Conservation (phyloP, 2,329 filamentous ascomycete species). For the Fusarium verticillioides region DNA sequence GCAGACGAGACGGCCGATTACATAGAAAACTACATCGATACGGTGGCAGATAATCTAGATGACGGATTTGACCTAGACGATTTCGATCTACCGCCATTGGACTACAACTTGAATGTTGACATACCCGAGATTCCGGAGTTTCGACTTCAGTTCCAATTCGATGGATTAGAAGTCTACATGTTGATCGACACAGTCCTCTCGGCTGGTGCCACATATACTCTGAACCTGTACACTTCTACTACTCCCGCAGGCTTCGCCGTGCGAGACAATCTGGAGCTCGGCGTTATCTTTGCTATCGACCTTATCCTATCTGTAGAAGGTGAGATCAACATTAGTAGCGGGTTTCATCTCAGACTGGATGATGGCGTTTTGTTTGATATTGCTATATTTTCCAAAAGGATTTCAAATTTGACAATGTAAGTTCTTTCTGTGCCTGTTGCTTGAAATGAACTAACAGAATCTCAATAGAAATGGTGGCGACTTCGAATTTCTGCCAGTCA, state of each 20-base stretch:
- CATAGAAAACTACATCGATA: neutral
- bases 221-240: neutral
- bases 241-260: neutral
- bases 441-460: rapidly evolving
- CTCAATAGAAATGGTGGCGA: neutral
- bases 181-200: neutral
- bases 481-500: neutral
- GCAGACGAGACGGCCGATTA: neutral
- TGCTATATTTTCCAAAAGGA: neutral
- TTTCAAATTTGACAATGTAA: neutral
- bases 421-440: rapidly evolving
- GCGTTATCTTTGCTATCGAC: neutral
- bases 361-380: neutral
- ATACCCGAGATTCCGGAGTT: neutral
- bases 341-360: neutral
- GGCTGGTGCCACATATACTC: neutral
- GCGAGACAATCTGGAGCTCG: neutral
- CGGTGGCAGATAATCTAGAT: neutral
- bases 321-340: neutral
- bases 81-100: neutral
- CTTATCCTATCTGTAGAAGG: neutral
- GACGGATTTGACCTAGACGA: neutral
- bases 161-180: neutral
- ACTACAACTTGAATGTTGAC: neutral
- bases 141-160: neutral